Conservation (phyloP, 164 flowering plant genomes). For the Tetrastigma voinierianum region DNA sequence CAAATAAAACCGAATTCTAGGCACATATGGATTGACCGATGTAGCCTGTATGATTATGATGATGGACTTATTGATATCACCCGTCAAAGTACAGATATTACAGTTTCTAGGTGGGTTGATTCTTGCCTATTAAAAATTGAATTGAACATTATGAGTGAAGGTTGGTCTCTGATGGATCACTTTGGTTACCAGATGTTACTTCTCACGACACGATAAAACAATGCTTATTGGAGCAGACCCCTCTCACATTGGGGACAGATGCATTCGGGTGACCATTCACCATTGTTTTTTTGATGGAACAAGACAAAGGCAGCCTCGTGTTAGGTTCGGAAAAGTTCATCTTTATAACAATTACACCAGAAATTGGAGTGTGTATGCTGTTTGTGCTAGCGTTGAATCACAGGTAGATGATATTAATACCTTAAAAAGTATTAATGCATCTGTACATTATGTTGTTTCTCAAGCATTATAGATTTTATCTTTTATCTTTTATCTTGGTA, state of each 20-base stretch:
- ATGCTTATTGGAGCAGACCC: conserved; percentile 83
- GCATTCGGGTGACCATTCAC: conserved; percentile 77
- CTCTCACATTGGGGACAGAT: conserved; percentile 48
- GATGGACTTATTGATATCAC: conserved; percentile 81
- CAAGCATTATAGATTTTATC: no score
- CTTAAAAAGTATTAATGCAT: no score
- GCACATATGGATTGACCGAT: conserved; percentile 81
- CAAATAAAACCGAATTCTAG: conserved; percentile 69
- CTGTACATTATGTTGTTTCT: no score
- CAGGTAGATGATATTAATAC: conserved; percentile 42
- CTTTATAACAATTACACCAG: conserved; percentile 83
- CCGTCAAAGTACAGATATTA: conserved; percentile 68
- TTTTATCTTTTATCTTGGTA: neutral
- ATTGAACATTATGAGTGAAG: neutral
- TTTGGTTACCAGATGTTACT: conserved; percentile 49
- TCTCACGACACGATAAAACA: conserved; percentile 63
- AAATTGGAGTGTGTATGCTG: conserved; percentile 90
- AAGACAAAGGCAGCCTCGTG: conserved; percentile 84
- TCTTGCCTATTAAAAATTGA: neutral
- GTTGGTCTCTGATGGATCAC: neutral
- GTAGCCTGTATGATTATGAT: conserved; percentile 63
- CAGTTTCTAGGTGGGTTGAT: conserved; percentile 58
- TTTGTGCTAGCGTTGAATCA: conserved; percentile 88
- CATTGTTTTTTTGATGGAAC: conserved; percentile 91
- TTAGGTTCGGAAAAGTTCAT: conserved; percentile 83